Evolutionary conservation across 352 stramenopile species (phyloP), one percentile per base, ranked within the genome.

Genomic region (Pythium rhizo-oryzae): DNA sequence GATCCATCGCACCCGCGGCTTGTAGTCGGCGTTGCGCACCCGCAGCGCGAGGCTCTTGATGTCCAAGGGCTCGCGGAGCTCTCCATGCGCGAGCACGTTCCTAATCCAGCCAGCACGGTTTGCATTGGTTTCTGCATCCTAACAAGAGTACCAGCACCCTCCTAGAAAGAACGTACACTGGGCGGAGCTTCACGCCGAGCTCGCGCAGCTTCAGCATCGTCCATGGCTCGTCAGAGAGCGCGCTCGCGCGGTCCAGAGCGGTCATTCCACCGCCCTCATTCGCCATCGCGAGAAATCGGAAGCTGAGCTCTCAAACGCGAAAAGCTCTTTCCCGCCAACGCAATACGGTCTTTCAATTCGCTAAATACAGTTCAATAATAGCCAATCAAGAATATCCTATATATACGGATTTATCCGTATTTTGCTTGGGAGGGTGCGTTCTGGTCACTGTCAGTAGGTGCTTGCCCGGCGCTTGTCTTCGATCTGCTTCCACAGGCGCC

Each of bases 1-100:
- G n/a, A n/a, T n/a, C n/a, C n/a, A n/a, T n/a, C 68, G 5, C 69
- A 91, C 82, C 50, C 82, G 75, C 23, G 75, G 81, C 15, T 78
- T 73, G 70, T 91, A 93, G 72, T 89, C 82, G 1, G 85, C 78
- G 68, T 93, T 91, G 57, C 85, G 85, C 53, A 91, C 82, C 35
- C 86, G 74, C 59, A 91, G 65, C 43, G 82, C 85, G 51, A 93
- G 76, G 37, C 79, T 72, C 68, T 90, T 79, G 63, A 89, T 64
- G 67, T 93, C 83, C 35, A 93, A 50, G 5, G 70, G 59, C 25
- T 71, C 62, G 28, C 80, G 79, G n/a, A 93, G 67, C 68, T 76
- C 79, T 43, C 82, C 82, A 30, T 87, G 84, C 5, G 64, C 82
- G 16, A 93, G 75, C 19, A 93, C 71, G 53, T 93, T 93, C 41